These are phyloP conservation scores for Amanita rubescens DNA, from an alignment of 768 basidiomycete species.

Conservation along the genomic window DNA sequence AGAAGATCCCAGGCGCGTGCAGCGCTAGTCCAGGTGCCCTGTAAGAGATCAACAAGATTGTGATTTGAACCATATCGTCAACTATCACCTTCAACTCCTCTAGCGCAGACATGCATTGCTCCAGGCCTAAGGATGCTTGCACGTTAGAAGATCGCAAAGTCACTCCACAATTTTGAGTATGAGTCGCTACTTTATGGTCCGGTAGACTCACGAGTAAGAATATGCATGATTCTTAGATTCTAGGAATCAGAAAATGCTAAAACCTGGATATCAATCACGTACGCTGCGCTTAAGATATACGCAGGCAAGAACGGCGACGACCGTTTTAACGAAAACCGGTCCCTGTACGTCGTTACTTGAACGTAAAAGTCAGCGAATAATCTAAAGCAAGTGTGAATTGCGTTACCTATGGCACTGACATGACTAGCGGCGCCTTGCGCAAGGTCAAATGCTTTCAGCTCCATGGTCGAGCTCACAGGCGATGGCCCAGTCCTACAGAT, in stretches of 20 bases:
- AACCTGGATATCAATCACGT: slow-evolving; percentile 19
- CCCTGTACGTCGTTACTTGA: slow-evolving; percentile 53
- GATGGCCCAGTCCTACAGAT: slow-evolving; percentile 34
- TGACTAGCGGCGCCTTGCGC: slow-evolving; percentile 70
- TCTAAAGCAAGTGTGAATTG: not conserved
- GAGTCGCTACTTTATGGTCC: slow-evolving; percentile 3
- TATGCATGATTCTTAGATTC: slow-evolving; percentile 63
- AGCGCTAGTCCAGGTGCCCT: slow-evolving; percentile 70
- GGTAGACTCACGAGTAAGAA: slow-evolving; percentile 51
- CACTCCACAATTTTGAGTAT: slow-evolving; percentile 34
- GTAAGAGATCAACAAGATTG: slow-evolving; percentile 10
- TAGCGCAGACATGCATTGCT: slow-evolving; percentile 54
- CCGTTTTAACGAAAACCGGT: slow-evolving; percentile 52
- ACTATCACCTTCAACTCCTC: slow-evolving; percentile 58
- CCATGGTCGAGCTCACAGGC: slow-evolving; percentile 39
- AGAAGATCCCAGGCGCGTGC: slow-evolving; percentile 58
- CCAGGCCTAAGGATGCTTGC: slow-evolving; percentile 59
- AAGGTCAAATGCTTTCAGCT: slow-evolving; percentile 65
- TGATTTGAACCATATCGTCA: not conserved
- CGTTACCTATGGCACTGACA: slow-evolving; percentile 55
- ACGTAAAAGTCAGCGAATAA: not conserved
- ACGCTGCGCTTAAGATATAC: slow-evolving; percentile 69
- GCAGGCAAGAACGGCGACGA: slow-evolving; percentile 62
- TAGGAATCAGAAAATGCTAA: slow-evolving; percentile 3
- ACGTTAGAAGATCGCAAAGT: slow-evolving; percentile 63